phyloP scores from a whole-genome alignment of 768 basidiomycete genomes.

The Trametes cingulata region DNA sequence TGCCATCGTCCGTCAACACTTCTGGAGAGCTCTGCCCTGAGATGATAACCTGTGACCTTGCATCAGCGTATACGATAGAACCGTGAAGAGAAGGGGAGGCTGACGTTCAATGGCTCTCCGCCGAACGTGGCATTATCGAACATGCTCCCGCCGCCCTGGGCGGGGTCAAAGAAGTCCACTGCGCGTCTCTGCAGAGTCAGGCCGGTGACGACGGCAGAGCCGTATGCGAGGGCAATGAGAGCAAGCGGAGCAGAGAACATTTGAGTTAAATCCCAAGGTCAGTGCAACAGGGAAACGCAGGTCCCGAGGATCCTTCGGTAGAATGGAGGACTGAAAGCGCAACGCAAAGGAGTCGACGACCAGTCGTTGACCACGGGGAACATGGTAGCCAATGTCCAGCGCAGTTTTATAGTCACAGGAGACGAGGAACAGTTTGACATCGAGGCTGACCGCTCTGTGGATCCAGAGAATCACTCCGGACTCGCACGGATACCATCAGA shows the following conservation, averaged over 20 bases:
- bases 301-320: too few relatives aligned
- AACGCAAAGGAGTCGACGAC: slow-evolving; percentile 1
- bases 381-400: not conserved
- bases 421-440: not conserved
- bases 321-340: not conserved
- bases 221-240: not conserved
- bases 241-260: slow-evolving; percentile 5
- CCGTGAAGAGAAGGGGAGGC: not conserved
- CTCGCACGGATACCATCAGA: not conserved
- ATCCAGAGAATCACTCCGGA: not conserved
- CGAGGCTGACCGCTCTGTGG: not conserved
- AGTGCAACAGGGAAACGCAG: too few relatives aligned
- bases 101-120: slow-evolving; percentile 52
- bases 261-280: too few relatives aligned
- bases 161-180: slow-evolving; percentile 38
- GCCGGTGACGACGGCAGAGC: slow-evolving; percentile 4
- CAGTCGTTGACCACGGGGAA: slow-evolving; percentile 9
- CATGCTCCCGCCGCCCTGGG: slow-evolving; percentile 41
- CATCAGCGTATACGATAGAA: not conserved
- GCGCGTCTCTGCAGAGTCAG: slow-evolving; percentile 11
- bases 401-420: not conserved
- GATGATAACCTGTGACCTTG: slow-evolving; percentile 50
- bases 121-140: slow-evolving; percentile 40
- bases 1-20: slow-evolving; percentile 57
- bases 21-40: slow-evolving; percentile 59